Base-by-base conservation (phyloP, 1,284 basidiomycete genomes). In the Gymnopus androsaceus region DNA sequence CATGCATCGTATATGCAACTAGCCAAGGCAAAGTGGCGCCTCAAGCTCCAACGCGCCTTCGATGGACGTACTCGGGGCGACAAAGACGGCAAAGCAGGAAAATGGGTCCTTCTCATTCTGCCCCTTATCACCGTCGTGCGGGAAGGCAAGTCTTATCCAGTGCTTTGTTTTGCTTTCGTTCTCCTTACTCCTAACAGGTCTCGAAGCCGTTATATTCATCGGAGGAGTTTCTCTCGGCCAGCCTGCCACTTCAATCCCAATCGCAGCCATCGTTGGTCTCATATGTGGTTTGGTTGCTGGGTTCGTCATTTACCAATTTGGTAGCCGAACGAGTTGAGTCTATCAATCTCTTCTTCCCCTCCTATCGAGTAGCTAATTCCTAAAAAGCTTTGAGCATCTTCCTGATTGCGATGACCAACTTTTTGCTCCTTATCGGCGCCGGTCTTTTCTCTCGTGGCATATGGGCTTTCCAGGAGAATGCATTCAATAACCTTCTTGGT, bases 151-250 rank as follows among this genome's bases (percentile, higher is more conserved):
- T n/a, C 1, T 42, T 28, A 66, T 36, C 49, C 25, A 7, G 23
- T 23, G 31, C 11, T 57, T 44, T 14, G 17, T n/a, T 3, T 27
- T 9, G 6, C 27, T n/a, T 31, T 11, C 15, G 6, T 15, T 44
- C 30, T n/a, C 42, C 34, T 40, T 45, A 25, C 33, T 36, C 11
- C 36, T 30, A 30, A 46, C 61, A 84, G 82, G 85, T 52, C 79
- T 97, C 62, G 95, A 98, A 72, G 94, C 92, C 1, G 88, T 97
- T 57, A 79, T 98, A 60, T 97, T 97, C 67, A 93, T 97, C 51
- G 92, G 94, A 17, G 94, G 95, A 56, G 94, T 96, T 40, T 87
- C 94, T 2, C 85, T 97, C 42, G 87, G 87, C 36, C 82, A 92
- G 66, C 76, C 84, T 2, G 94, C 90, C 2, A 83, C 80, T 1